phyloP scores from a whole-genome alignment of 2,329 filamentous ascomycete species.

The Trichoderma breve region DNA sequence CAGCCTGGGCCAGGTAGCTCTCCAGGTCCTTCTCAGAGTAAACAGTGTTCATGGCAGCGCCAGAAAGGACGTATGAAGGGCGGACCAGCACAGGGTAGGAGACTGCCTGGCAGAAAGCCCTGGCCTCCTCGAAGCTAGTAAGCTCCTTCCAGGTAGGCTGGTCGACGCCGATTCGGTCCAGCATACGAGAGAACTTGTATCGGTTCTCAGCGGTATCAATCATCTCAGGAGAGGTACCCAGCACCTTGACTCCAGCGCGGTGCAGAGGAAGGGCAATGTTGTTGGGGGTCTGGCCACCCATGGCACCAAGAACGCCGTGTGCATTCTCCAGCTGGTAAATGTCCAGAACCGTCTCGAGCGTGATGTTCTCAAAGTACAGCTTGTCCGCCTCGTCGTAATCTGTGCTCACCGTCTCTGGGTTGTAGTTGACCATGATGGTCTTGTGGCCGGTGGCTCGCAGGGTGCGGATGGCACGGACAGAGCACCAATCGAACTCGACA shows the following conservation, averaged over 20 bases:
- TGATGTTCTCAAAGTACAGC: conserved; percentile 96
- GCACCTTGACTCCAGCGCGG: conserved; percentile 84
- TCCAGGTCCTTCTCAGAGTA: conserved; percentile 93
- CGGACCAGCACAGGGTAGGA: conserved; percentile 92
- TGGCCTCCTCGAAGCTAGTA: conserved; percentile 89
- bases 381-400: conserved; percentile 95
- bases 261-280: conserved; percentile 92
- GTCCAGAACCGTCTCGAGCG: conserved; percentile 83
- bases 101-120: conserved; percentile 81
- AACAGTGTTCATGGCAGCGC: conserved; percentile 98
- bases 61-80: conserved; percentile 94
- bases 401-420: conserved; percentile 84
- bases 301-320: conserved; percentile 83
- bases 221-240: conserved; percentile 98
- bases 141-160: conserved; percentile 98
- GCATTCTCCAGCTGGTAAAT: conserved; percentile 87
- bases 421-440: conserved; percentile 95
- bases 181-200: conserved; percentile 98
- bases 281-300: conserved; percentile 97
- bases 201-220: conserved; percentile 96
- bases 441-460: conserved; percentile 81
- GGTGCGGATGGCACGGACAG: conserved; percentile 88
- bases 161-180: conserved; percentile 90
- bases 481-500: conserved; percentile 99
- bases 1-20: conserved; percentile 84